phyloP scores from a whole-genome alignment of 2,329 filamentous ascomycete species.

The Fusarium goolgardi region DNA sequence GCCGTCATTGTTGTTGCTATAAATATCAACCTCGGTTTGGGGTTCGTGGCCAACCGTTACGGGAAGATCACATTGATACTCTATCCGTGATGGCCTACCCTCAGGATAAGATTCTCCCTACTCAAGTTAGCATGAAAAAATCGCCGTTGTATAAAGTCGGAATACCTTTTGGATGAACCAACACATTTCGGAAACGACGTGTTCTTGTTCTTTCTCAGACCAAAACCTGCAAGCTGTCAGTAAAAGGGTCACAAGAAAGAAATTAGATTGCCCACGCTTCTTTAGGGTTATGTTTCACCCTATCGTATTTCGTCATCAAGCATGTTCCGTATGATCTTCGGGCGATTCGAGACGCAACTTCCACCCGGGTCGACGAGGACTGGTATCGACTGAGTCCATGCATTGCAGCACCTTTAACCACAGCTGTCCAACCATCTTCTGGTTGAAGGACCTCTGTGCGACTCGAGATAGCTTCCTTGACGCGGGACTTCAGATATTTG shows the following conservation, averaged over 20 bases:
- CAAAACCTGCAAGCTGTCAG: constrained; percentile 50
- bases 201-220: constrained; percentile 54
- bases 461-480: constrained; percentile 52
- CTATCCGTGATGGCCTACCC: constrained; percentile 51
- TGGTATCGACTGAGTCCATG: constrained; percentile 52
- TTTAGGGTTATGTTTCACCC: constrained; percentile 51
- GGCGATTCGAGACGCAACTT: constrained; percentile 52
- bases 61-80: constrained; percentile 55
- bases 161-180: constrained; percentile 56
- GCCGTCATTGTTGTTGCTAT: constrained; percentile 50
- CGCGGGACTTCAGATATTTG: constrained; percentile 57
- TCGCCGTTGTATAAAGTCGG: not conserved
- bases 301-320: constrained; percentile 52
- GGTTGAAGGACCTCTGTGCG: constrained; percentile 60
- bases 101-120: constrained; percentile 56
- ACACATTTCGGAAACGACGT: constrained; percentile 54
- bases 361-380: constrained; percentile 46
- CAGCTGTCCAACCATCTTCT: constrained; percentile 61
- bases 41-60: constrained; percentile 51
- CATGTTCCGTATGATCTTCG: constrained; percentile 54
- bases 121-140: constrained; percentile 7
- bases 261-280: constrained; percentile 49
- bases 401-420: constrained; percentile 64
- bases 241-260: not conserved
- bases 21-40: constrained; percentile 55